phyloP scores from a whole-genome alignment of 305 asterid genomes.

The Stenogyne calaminthoides region DNA sequence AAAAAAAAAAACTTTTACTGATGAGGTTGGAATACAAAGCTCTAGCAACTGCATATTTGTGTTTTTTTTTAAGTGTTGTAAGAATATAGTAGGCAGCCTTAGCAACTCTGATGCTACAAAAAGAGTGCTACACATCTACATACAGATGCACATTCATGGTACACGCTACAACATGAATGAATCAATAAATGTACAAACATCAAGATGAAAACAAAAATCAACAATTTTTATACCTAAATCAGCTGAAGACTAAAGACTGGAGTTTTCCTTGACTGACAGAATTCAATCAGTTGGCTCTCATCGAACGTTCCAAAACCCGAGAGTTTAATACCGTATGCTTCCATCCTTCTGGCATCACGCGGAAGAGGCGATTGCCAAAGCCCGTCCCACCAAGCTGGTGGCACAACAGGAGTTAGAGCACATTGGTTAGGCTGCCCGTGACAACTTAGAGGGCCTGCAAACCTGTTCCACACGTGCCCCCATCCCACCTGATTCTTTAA shows the following conservation, averaged over 20 bases:
- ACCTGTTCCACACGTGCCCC: conserved; percentile 98
- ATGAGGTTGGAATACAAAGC: too few relatives aligned
- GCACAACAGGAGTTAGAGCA: conserved; percentile 82
- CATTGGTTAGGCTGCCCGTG: conserved; percentile 68
- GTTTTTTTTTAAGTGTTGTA: background rate
- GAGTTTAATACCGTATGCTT: conserved; percentile 69
- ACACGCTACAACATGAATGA: conserved; percentile 5
- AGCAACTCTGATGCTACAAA: background rate
- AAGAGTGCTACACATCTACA: conserved; percentile 10
- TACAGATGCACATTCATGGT: conserved; percentile 8
- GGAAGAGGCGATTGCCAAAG: conserved; percentile 94
- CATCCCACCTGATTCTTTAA: conserved; percentile 83
- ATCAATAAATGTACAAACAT: conserved; percentile 24
- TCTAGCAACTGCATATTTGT: background rate
- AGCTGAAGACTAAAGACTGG: conserved; percentile 37
- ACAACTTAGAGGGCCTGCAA: conserved; percentile 84
- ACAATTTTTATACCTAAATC: conserved; percentile 34
- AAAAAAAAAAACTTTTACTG: background rate
- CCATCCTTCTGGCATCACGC: conserved; percentile 74
- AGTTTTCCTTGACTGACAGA: conserved; percentile 51
- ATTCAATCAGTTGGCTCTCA: conserved; percentile 42
- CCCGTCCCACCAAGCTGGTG: conserved; percentile 99
- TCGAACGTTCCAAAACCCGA: conserved; percentile 77
- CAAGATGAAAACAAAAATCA: background rate
- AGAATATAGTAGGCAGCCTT: background rate